Evolutionary conservation across 129 eudicot species (phyloP).

Genomic region (Pseudognaphalium luteoalbum): DNA sequence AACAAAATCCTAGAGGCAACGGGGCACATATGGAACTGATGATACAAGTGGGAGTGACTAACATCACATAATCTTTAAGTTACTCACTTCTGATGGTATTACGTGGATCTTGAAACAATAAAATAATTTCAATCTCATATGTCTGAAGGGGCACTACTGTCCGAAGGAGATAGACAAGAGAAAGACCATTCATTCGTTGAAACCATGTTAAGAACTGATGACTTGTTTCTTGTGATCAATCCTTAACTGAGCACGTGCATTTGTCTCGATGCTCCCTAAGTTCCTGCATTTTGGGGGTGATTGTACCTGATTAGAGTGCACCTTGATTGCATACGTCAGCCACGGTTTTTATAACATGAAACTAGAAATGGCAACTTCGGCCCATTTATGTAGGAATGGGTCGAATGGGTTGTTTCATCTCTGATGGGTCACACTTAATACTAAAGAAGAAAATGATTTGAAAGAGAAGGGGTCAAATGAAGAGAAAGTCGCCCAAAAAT

Average conservation of each 20-base stretch:
- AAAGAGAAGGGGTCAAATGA: no score
- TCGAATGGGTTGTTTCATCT: neutral
- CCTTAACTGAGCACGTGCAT: conserved; percentile 58
- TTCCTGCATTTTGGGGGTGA: conserved; percentile 51
- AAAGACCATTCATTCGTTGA: neutral
- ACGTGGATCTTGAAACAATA: conserved; percentile 13
- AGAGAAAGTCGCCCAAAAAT: no score
- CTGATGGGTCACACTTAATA: neutral
- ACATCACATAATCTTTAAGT: conserved; percentile 15
- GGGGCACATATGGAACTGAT: conserved; percentile 9
- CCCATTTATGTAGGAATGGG: neutral
- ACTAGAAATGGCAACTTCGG: neutral
- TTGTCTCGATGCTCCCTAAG: conserved; percentile 74
- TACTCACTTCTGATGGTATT: conserved; percentile 23
- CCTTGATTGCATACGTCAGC: neutral
- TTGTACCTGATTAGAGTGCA: neutral
- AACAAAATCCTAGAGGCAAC: conserved; percentile 6
- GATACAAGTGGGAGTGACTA: conserved; percentile 21
- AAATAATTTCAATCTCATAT: conserved; percentile 16
- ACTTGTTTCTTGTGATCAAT: conserved; percentile 19
- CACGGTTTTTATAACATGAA: neutral
- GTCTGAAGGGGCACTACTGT: conserved; percentile 17
- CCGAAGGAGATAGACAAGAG: conserved; percentile 8
- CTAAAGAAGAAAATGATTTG: no score
- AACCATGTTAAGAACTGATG: neutral